Base-by-base conservation (phyloP, 2,329 filamentous ascomycete genomes). In the Hirsutella rhossiliensis region DNA sequence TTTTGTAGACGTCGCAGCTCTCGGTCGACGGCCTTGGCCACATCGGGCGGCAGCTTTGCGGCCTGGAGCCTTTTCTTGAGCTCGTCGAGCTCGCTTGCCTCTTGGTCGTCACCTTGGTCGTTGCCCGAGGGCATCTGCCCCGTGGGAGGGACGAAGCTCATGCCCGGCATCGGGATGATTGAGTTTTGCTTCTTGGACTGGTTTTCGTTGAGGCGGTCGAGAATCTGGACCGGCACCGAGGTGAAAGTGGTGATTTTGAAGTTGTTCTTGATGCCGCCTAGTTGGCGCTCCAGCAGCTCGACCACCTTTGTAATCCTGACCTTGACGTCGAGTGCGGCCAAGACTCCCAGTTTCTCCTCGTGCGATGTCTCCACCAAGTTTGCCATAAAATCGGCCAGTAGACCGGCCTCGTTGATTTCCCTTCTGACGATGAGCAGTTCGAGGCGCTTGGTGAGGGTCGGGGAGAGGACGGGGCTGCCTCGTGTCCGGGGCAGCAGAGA, bases 371-470 rank as follows among this genome's bases (percentile, higher is more conserved):
- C 87, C 3, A 94, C 78, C 20, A 97, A 76, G 58, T 95, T 94
- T 34, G 87, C 83, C 87, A 98, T 96, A 60, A 97, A 97, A 61
- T 98, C 92, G 7, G 92, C 90, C 11, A 98, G 72, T 9, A 80
- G 69, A 2, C 90, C 90, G 1, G 89, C 89, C 52, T 97, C 88
- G 37, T 78, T 72, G 42, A 92, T 62, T 47, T 87, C 81, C 59
- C 92, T 94, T 60, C 83, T 80, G 29, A 80, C 75, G 50, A 98
- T 95, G 62, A 87, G 92, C 43, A 89, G 67, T 56, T 97, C 89
- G 38, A 98, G 76, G 43, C 89, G 79, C 42, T 88, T 79, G 0
- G 87, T 87, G 43, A 97, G 74, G n/a, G 90, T 68, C 1, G 90
- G 89, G 4, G 88, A 89, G 15, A 97, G 67, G 4, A 75, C 73